Percentiles rank a stretch among this genome's conserved stretches.
Evolutionary conservation across 176 grass and related monocot genomes (phyloP).

Genomic region (Urochloa ruziziensis): DNA sequence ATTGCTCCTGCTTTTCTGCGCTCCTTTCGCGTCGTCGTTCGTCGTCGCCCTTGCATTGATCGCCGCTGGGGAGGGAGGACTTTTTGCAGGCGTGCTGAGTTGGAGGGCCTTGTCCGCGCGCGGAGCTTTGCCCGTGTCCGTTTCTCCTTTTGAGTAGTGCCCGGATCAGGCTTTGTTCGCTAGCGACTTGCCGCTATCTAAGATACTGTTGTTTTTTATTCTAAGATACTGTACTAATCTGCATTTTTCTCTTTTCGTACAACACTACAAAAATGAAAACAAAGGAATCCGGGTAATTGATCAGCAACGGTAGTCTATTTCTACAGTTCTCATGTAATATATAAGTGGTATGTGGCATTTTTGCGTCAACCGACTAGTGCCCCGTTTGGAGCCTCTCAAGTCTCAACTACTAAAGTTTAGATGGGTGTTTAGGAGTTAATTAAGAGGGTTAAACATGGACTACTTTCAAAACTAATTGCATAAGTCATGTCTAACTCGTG

Average conservation of each 20-base stretch:
- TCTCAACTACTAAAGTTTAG: too few species aligned
- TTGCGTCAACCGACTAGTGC: too few species aligned
- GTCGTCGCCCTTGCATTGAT: background rate
- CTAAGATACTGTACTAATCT: background rate
- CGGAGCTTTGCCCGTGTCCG: conserved; percentile 12
- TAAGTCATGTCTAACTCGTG: too few species aligned
- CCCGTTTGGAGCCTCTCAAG: too few species aligned
- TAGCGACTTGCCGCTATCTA: background rate
- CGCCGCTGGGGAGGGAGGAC: background rate
- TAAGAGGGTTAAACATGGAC: too few species aligned
- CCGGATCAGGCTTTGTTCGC: background rate
- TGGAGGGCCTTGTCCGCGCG: background rate
- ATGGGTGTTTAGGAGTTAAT: too few species aligned
- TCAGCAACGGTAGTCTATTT: background rate
- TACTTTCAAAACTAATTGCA: too few species aligned
- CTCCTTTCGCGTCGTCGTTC: background rate
- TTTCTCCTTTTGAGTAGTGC: background rate
- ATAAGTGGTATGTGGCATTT: too few species aligned
- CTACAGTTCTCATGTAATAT: too few species aligned
- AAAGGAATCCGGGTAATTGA: too few species aligned
- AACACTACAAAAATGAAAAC: background rate
- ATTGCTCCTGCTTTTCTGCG: background rate
- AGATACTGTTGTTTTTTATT: too few species aligned
- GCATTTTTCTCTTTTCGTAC: background rate
- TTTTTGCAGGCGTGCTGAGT: background rate